Conservation (phyloP, 1,284 basidiomycete genomes). For the Ganoderma multipileum region DNA sequence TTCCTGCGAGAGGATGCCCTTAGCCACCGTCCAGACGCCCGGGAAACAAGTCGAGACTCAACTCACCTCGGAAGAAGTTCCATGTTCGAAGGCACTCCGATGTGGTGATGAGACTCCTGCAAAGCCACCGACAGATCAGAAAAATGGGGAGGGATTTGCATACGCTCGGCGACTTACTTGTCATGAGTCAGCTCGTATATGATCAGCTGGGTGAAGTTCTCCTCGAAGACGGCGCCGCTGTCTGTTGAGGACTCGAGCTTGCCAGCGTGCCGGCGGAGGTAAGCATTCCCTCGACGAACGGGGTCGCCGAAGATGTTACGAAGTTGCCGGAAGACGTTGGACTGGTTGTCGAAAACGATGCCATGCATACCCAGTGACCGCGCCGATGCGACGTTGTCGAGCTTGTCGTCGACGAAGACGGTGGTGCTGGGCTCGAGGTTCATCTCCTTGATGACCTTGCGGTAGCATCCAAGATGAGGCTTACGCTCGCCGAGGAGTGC, state of each 20-base stretch:
- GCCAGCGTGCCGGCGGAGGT: conserved; percentile 49
- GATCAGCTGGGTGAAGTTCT: conserved; percentile 64
- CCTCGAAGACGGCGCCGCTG: conserved; percentile 48
- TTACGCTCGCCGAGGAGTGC: conserved; percentile 46
- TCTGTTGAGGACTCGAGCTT: conserved; percentile 53
- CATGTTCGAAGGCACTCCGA: conserved; percentile 50
- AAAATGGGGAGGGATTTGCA: not conserved
- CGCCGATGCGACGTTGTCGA: conserved; percentile 64
- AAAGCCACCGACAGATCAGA: conserved; percentile 6
- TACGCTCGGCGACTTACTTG: conserved; percentile 40
- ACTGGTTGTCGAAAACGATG: conserved; percentile 53
- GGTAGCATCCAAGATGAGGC: conserved; percentile 57
- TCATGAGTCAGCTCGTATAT: conserved; percentile 63
- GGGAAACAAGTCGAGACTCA: not conserved
- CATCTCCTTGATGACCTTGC: conserved; percentile 52
- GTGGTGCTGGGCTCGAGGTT: conserved; percentile 49
- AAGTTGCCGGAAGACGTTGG: conserved; percentile 51
- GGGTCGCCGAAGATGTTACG: conserved; percentile 57
- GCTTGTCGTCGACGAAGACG: conserved; percentile 65
- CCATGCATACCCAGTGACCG: conserved; percentile 62
- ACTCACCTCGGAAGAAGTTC: conserved; percentile 60
- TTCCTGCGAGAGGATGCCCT: conserved; percentile 36
- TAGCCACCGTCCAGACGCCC: not conserved
- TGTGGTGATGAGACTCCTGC: conserved; percentile 25
- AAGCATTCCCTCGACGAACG: conserved; percentile 48